A percentile compares a stretch with the other conserved stretches of the same genome.
These are phyloP conservation scores for Nemania sp. DNA, from an alignment of 2,329 filamentous ascomycete species.

Conservation along the genomic window DNA sequence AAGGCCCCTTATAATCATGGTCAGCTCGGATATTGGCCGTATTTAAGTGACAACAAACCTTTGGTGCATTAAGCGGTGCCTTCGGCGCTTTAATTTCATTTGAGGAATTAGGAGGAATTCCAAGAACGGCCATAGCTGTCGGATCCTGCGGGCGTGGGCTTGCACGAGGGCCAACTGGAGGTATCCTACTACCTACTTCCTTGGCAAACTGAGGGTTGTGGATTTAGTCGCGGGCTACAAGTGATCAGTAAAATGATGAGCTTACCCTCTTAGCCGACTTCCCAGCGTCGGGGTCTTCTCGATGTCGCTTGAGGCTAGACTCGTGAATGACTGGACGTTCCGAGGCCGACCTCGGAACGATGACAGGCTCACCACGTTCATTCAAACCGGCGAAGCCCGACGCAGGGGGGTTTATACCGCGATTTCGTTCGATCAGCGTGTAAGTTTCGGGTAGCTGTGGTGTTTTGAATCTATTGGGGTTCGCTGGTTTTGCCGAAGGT, in stretches of 20 bases:
- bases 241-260: background rate
- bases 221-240: constrained; percentile 20
- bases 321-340: constrained; percentile 41
- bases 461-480: constrained; percentile 31
- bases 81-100: constrained; percentile 18
- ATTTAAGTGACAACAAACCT: constrained; percentile 14
- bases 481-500: constrained; percentile 22
- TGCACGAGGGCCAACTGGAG: constrained; percentile 35
- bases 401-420: constrained; percentile 11
- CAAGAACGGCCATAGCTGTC: constrained; percentile 39
- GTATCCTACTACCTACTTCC: constrained; percentile 27
- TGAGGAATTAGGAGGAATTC: constrained; percentile 26
- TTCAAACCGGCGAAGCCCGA: constrained; percentile 37
- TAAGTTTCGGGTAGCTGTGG: constrained; percentile 38
- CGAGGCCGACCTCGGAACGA: constrained; percentile 28
- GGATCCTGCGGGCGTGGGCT: constrained; percentile 38
- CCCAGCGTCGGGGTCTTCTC: constrained; percentile 32
- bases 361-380: constrained; percentile 38
- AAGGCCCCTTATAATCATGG: constrained; percentile 29
- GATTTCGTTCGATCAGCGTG: constrained; percentile 33
- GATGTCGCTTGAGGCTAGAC: constrained; percentile 37
- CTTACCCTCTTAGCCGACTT: constrained; percentile 39
- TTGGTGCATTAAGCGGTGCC: constrained; percentile 17
- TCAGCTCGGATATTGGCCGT: constrained; percentile 20
- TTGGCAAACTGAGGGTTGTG: constrained; percentile 29